Percentiles rank a stretch among this genome's conserved stretches.
These are phyloP conservation scores for Coemansia sp. DNA, from an alignment of 192 early-diverging fungal genomes.

Conservation along the genomic window DNA sequence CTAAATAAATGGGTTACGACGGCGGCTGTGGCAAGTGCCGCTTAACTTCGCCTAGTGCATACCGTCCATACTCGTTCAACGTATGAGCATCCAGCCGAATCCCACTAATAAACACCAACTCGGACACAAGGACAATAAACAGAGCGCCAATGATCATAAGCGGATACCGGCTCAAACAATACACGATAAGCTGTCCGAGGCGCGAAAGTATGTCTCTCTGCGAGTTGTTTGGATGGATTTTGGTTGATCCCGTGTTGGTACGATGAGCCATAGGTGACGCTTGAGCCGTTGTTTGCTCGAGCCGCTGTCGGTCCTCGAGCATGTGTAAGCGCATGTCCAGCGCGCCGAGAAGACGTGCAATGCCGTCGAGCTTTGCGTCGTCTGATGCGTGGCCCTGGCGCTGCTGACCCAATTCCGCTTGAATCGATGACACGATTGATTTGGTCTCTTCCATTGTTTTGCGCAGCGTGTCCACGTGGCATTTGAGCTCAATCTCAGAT, in stretches of 20 bases:
- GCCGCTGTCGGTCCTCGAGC: slow-evolving; percentile 37
- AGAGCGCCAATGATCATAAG: slow-evolving; percentile 43
- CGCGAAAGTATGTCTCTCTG: slow-evolving; percentile 25
- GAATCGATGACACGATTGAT: slow-evolving; percentile 37
- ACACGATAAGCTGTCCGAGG: slow-evolving; percentile 24
- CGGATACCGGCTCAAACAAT: slow-evolving; percentile 42
- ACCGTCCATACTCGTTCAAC: slow-evolving; percentile 21
- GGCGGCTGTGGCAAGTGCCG: slow-evolving; percentile 24
- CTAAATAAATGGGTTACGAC: slow-evolving; percentile 13
- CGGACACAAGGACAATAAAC: slow-evolving; percentile 37
- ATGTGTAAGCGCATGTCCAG: slow-evolving; percentile 53
- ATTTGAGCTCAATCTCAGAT: slow-evolving; percentile 25
- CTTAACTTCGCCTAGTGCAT: slow-evolving; percentile 24
- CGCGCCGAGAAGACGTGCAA: slow-evolving; percentile 35
- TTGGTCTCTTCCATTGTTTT: slow-evolving; percentile 51
- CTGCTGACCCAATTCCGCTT: slow-evolving; percentile 30
- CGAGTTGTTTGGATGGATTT: slow-evolving; percentile 17
- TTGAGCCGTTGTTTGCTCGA: slow-evolving; percentile 11
- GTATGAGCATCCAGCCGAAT: slow-evolving; percentile 16
- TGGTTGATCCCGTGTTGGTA: slow-evolving; percentile 37
- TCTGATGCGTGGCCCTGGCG: slow-evolving; percentile 23
- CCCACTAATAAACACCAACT: slow-evolving; percentile 44
- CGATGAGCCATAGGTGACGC: slow-evolving; percentile 9
- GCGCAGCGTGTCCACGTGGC: slow-evolving; percentile 41
- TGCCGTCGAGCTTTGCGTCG: slow-evolving; percentile 39